Percentiles rank a stretch among this genome's conserved stretches.
Evolutionary conservation across 345 rosid genomes (phyloP).

Genomic region (Populus pruinosa): DNA sequence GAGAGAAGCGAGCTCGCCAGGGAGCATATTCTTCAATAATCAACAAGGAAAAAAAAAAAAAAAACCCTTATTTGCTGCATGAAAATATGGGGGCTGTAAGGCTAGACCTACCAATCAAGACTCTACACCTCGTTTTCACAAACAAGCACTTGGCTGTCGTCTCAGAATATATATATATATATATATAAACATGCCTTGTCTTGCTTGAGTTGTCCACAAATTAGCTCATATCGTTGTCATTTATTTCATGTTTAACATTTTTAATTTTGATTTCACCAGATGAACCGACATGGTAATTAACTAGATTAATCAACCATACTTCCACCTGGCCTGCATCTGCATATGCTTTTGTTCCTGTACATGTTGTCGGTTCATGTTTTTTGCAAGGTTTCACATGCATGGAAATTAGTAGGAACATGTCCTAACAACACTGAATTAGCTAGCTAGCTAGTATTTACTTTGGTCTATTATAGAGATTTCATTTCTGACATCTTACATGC

Average conservation of each 20-base stretch:
- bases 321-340: not conserved
- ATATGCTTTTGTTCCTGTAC: not conserved
- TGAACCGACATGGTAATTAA: not conserved
- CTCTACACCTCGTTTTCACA: slow-evolving; percentile 10
- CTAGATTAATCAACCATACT: not conserved
- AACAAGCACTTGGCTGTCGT: slow-evolving; percentile 9
- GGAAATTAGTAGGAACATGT: not conserved
- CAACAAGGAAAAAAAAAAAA: not conserved
- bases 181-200: not conserved
- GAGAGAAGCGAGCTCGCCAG: not conserved
- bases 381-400: not conserved
- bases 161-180: not conserved
- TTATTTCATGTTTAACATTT: not conserved
- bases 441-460: not conserved
- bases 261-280: not conserved
- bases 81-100: slow-evolving; percentile 37
- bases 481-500: not conserved
- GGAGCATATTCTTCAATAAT: not conserved
- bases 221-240: slow-evolving; percentile 7
- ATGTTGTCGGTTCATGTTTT: not conserved
- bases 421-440: not conserved
- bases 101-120: slow-evolving; percentile 23
- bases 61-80: slow-evolving; percentile 52
- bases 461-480: not conserved
- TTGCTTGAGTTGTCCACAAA: not conserved